phyloP scores from a whole-genome alignment of 2,329 filamentous ascomycete species.

The Neospermospora avenae region DNA sequence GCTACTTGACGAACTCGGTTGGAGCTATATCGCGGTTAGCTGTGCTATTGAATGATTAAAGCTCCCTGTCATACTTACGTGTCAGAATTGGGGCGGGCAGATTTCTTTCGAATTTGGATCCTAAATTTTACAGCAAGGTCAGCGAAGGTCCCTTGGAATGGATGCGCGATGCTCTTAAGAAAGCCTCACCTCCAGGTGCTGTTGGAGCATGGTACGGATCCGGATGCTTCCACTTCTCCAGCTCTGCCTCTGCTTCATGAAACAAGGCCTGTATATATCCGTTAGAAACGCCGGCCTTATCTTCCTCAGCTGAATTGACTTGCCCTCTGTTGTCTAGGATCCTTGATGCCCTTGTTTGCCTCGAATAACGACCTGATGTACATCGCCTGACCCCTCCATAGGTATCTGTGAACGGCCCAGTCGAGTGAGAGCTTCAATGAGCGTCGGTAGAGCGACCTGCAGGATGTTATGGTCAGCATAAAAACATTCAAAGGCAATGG shows the following conservation, averaged over 20 bases:
- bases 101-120: constrained; percentile 96
- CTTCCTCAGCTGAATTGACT: constrained; percentile 4
- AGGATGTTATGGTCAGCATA: constrained; percentile 14
- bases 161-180: not conserved
- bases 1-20: constrained; percentile 26
- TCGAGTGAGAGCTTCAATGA: constrained; percentile 90
- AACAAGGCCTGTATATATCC: constrained; percentile 65
- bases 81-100: constrained; percentile 75
- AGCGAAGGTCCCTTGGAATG: not conserved
- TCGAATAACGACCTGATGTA: constrained; percentile 96
- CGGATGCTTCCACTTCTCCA: constrained; percentile 96
- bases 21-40: constrained; percentile 27
- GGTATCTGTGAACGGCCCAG: constrained; percentile 88
- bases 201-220: constrained; percentile 89
- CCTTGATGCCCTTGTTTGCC: constrained; percentile 79
- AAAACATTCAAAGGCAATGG: not conserved
- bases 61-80: constrained; percentile 55
- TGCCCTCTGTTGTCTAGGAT: constrained; percentile 79
- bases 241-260: constrained; percentile 79
- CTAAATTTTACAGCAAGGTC: constrained; percentile 43
- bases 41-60: not conserved
- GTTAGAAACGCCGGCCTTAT: constrained; percentile 11
- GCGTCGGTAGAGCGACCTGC: constrained; percentile 79
- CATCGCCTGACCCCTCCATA: constrained; percentile 94
- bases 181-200: constrained; percentile 77